These are phyloP conservation scores for Talaromyces sp. DNA, from an alignment of 2,329 filamentous ascomycete species.

Conservation along the genomic window DNA sequence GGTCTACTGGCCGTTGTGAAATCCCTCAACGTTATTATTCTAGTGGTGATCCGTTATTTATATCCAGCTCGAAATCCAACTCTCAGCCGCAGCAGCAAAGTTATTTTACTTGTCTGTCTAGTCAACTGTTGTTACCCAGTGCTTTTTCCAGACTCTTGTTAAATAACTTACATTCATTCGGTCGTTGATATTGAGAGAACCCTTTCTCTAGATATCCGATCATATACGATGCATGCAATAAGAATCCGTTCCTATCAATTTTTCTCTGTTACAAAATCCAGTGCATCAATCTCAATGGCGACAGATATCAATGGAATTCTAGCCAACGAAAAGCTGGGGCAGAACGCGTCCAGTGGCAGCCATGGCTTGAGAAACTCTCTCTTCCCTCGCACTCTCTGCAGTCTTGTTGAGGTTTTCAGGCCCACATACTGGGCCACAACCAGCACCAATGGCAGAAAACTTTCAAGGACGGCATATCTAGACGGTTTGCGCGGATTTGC, in stretches of 20 bases:
- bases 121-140: neutral
- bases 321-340: neutral
- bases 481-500: slow-evolving; percentile 65
- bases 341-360: neutral
- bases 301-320: neutral
- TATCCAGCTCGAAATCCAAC: neutral
- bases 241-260: neutral
- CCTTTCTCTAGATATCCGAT: neutral
- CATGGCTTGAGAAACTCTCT: neutral
- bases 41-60: neutral
- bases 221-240: neutral
- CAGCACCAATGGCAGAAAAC: neutral
- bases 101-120: neutral
- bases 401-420: slow-evolving; percentile 17
- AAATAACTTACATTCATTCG: neutral
- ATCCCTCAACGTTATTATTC: neutral
- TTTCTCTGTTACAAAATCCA: neutral
- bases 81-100: neutral
- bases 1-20: neutral
- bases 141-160: neutral
- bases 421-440: slow-evolving; percentile 10
- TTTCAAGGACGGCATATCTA: slow-evolving; percentile 55
- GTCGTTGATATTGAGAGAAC: neutral
- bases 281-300: neutral
- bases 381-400: neutral